Evolutionary conservation across 345 rosid species (phyloP), one percentile per base, ranked within the genome.

Genomic region (Iberis pinnata): DNA sequence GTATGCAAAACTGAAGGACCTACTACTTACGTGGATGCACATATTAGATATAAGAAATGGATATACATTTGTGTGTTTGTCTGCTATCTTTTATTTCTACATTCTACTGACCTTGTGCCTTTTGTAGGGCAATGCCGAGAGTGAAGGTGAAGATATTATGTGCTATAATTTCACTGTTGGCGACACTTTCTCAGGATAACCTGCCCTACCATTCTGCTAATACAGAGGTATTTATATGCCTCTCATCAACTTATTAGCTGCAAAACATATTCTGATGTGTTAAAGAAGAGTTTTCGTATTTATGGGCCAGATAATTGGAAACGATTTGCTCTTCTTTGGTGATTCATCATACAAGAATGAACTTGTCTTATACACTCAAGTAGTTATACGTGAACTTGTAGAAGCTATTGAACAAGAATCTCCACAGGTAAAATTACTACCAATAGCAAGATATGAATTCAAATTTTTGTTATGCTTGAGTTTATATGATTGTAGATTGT

Each of bases 111-210:
- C 32, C 35, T 46, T 39, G 3, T 47, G 37, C 15, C 10, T 31
- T 37, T 67, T 69, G 37, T 66, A 89, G 97, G 86, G 79, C 79
- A 79, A 70, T 77, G 12, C 72, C 78, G 18, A 78, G 71, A 73
- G 45, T 62, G 53, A 86, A 73, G 56, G 47, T 61, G n/a, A 79
- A 69, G 68, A 63, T 80, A 63, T 74, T 64, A 35, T 82, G 79
- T 29, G 84, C 82, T 10, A 67, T 81, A 42, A 47, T 89, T 56
- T 70, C 70, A 25, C 70, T 84, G 61, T 72, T 64, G 45, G 81
- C 85, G 13, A 64, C 90, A 25, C 85, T 83, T 40, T 78, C 86
- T 54, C 95, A 89, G 70, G 72, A 64, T 56, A 76, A 70, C 66
- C 79, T 89, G 38, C 97, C 97, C 9, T 89, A 84, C 66, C 76